Percentiles rank a stretch among this genome's conserved stretches.
Evolutionary conservation across 208 protist genomes (phyloP).

Genomic region (Leishmania lainsoni): DNA sequence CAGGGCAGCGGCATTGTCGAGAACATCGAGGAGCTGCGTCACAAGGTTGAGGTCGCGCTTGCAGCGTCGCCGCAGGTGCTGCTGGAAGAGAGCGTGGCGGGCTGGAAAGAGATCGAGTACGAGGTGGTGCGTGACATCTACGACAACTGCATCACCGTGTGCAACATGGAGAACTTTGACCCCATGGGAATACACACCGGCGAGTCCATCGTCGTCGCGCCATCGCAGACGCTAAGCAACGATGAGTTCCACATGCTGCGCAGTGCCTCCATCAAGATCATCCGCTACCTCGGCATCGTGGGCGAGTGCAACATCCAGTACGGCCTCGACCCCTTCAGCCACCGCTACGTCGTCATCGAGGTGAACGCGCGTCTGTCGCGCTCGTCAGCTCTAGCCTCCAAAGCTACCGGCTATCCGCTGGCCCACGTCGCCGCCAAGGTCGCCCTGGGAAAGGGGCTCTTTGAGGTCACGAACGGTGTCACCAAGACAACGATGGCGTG

Average conservation of each 20-base stretch:
- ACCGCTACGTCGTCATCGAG: constrained; percentile 98
- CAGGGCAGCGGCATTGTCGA: constrained; percentile 97
- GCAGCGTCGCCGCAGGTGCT: constrained; percentile 95
- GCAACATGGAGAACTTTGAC: constrained; percentile 99
- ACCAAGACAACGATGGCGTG: constrained; percentile 96
- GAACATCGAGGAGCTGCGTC: constrained; percentile 75
- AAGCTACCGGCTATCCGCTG: constrained; percentile 99
- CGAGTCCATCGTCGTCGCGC: constrained; percentile 99
- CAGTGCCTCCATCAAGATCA: constrained; percentile 93
- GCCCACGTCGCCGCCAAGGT: constrained; percentile 98
- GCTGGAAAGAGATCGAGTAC: constrained; percentile 99
- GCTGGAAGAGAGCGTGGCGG: constrained; percentile 97
- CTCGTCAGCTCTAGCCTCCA: constrained; percentile 96
- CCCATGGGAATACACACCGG: constrained; percentile 98
- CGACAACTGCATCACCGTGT: constrained; percentile 99
- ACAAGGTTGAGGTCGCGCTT: constrained; percentile 89
- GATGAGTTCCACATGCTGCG: constrained; percentile 98
- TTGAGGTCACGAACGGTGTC: constrained; percentile 92
- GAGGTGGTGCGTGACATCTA: constrained; percentile 98
- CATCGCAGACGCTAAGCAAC: constrained; percentile 97
- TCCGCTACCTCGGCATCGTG: constrained; percentile 97
- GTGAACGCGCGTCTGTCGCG: constrained; percentile 98
- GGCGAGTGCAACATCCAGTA: constrained; percentile 99
- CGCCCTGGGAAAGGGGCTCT: constrained; percentile 94
- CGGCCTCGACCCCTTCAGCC: constrained; percentile 95